These are phyloP conservation scores for Boletus insuetus DNA, from an alignment of 768 basidiomycete genomes.

Conservation along the genomic window DNA sequence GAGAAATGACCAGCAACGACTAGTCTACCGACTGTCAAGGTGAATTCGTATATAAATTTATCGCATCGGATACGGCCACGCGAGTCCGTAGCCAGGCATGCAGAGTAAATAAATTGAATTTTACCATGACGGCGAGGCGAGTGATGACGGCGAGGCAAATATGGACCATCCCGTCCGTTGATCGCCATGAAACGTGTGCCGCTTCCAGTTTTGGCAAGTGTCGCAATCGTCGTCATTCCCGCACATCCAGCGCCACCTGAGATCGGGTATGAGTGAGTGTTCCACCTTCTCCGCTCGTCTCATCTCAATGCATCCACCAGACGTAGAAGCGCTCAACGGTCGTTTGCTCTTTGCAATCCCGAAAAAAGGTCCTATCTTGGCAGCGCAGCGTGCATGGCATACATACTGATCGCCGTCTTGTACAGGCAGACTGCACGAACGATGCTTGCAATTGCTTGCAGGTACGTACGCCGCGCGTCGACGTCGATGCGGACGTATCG, in stretches of 20 bases:
- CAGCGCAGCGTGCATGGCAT: background rate
- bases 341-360: slow-evolving; percentile 93
- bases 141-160: no score
- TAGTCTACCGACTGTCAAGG: no score
- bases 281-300: background rate
- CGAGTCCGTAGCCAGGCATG: no score
- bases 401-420: background rate
- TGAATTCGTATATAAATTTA: no score
- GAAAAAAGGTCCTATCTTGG: slow-evolving; percentile 74
- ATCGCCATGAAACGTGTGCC: background rate
- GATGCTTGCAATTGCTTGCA: slow-evolving; percentile 79
- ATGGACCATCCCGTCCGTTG: no score
- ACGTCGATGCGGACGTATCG: background rate
- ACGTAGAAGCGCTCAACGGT: slow-evolving; percentile 78
- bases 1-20: no score
- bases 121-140: no score
- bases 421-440: slow-evolving; percentile 84
- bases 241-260: no score
- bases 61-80: no score
- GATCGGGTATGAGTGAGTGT: slow-evolving; percentile 25
- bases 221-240: no score
- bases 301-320: slow-evolving; percentile 27
- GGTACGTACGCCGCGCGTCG: slow-evolving; percentile 45
- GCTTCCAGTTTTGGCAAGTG: background rate
- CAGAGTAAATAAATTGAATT: no score